Conservation (phyloP, 2,329 filamentous ascomycete species). For the Alternaria brassicicola region DNA sequence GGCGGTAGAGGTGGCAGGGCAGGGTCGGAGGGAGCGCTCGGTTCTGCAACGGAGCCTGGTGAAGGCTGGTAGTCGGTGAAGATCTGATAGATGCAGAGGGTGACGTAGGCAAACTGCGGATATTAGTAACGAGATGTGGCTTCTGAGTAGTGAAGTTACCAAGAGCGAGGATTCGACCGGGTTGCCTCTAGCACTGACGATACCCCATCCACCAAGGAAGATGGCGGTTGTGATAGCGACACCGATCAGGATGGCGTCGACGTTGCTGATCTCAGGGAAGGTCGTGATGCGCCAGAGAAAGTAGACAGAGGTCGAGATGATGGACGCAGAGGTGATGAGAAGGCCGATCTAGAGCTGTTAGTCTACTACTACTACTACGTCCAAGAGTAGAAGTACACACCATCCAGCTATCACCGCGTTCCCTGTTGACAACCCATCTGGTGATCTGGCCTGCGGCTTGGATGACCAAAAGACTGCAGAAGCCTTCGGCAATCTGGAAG, state of each 20-base stretch:
- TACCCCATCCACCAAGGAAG: conserved; percentile 92
- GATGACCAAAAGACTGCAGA: conserved; percentile 94
- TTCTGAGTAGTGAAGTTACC: conserved; percentile 35
- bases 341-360: conserved; percentile 75
- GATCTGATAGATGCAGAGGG: conserved; percentile 99
- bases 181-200: conserved; percentile 90
- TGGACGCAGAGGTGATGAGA: conserved; percentile 83
- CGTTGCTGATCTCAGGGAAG: conserved; percentile 90
- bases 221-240: conserved; percentile 90
- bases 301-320: conserved; percentile 92
- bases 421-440: conserved; percentile 90
- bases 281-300: conserved; percentile 94
- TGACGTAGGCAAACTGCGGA: conserved; percentile 82
- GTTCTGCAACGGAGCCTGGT: conserved; percentile 58
- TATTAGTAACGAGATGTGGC: conserved; percentile 10
- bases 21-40: conserved; percentile 67
- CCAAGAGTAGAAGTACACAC: conserved; percentile 58
- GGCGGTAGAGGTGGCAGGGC: conserved; percentile 96
- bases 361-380: conserved; percentile 15
- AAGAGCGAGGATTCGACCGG: conserved; percentile 93
- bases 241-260: conserved; percentile 91
- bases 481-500: conserved; percentile 94
- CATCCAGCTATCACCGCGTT: conserved; percentile 95
- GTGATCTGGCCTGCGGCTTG: conserved; percentile 95
- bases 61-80: conserved; percentile 97